These are phyloP conservation scores for Podospora sp. DNA, from an alignment of 495 filamentous ascomycete genomes.

Conservation along the genomic window DNA sequence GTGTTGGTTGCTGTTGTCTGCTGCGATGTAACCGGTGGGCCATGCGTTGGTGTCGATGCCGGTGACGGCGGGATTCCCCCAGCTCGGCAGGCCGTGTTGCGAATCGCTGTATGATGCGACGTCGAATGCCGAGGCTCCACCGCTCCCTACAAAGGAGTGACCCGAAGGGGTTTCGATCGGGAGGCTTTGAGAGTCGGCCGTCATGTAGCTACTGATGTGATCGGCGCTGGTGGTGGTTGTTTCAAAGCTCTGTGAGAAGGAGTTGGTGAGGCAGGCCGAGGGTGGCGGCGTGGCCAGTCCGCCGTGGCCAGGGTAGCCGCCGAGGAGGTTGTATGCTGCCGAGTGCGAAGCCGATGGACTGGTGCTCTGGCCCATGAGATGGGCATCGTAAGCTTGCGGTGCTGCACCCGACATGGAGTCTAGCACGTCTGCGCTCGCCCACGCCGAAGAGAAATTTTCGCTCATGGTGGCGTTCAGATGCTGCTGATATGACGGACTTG, in stretches of 20 bases:
- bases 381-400: slow-evolving; percentile 24
- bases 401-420: slow-evolving; percentile 16
- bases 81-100: background rate
- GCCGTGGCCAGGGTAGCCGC: slow-evolving; percentile 25
- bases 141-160: background rate
- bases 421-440: slow-evolving; percentile 30
- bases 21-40: background rate
- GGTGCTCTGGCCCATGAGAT: slow-evolving; percentile 13
- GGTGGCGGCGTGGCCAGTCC: slow-evolving; percentile 39
- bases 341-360: background rate
- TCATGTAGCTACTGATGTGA: background rate
- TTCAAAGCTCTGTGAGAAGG: slow-evolving; percentile 32
- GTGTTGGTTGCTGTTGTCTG: background rate
- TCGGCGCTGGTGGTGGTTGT: slow-evolving; percentile 7
- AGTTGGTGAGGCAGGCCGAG: slow-evolving; percentile 31
- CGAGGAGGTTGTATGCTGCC: slow-evolving; percentile 21
- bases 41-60: background rate
- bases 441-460: slow-evolving; percentile 48
- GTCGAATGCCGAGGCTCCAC: background rate
- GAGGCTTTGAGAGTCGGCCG: background rate
- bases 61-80: background rate
- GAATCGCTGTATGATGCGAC: background rate
- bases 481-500: slow-evolving; percentile 45
- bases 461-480: slow-evolving; percentile 47
- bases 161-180: background rate